Conservation (phyloP, 2,329 filamentous ascomycete genomes). For the Septoria linicola region DNA sequence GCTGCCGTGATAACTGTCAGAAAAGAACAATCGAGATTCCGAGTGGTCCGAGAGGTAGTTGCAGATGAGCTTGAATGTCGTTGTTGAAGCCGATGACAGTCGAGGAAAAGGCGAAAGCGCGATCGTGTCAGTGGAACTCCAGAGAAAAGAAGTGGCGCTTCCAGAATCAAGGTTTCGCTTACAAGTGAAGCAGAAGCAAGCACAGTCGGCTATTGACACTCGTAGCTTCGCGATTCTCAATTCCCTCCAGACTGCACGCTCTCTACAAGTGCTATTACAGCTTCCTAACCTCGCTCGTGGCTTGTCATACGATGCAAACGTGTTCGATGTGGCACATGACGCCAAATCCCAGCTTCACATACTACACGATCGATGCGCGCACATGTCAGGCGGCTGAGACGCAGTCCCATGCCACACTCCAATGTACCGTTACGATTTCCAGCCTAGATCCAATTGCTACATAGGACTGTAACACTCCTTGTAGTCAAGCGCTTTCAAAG, state of each 20-base stretch:
- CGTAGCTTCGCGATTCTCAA: too few relatives aligned
- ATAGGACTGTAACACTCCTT: neutral
- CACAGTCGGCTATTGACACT: too few relatives aligned
- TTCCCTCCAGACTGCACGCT: neutral
- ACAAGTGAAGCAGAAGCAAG: neutral
- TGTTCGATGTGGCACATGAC: constrained; percentile 4
- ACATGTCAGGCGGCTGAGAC: neutral
- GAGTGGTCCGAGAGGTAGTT: neutral
- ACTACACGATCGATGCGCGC: neutral
- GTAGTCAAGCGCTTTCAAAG: too few relatives aligned
- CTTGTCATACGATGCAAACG: neutral
- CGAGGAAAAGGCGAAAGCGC: neutral
- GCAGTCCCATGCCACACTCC: neutral
- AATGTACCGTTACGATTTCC: neutral
- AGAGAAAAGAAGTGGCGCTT: neutral
- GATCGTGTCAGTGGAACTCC: neutral
- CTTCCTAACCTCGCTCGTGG: neutral
- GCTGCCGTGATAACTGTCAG: neutral
- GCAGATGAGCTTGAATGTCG: neutral
- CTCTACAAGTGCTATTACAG: neutral
- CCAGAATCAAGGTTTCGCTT: neutral
- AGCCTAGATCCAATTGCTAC: neutral
- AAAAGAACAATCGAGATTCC: neutral
- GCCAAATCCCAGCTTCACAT: neutral
- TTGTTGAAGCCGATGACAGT: neutral